phyloP scores from a whole-genome alignment of 2,329 filamentous ascomycete genomes.

The Cladobotryum protrusum region DNA sequence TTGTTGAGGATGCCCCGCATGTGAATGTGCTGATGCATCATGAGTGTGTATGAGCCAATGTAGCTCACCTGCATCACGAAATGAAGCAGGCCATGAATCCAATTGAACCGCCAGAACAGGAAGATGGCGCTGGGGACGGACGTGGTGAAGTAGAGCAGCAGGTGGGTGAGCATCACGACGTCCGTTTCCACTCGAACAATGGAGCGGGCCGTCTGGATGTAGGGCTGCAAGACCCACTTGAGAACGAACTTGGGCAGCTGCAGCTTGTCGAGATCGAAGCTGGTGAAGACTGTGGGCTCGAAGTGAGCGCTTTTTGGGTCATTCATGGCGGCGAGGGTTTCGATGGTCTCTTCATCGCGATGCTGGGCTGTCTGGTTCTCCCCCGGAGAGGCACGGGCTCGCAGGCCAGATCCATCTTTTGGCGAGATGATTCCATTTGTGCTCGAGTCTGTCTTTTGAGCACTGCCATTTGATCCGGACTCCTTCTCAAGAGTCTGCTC shows the following conservation, averaged over 20 bases:
- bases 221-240: slow-evolving; percentile 51
- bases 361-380: background rate
- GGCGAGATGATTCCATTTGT: background rate
- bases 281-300: slow-evolving; percentile 41
- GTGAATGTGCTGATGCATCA: slow-evolving; percentile 84
- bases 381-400: background rate
- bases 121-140: slow-evolving; percentile 62
- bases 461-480: background rate
- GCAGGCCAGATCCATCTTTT: background rate
- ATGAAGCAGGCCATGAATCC: slow-evolving; percentile 61
- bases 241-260: slow-evolving; percentile 35
- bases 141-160: slow-evolving; percentile 64
- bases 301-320: slow-evolving; percentile 35
- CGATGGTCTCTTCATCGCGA: slow-evolving; percentile 16
- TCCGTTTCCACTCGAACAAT: slow-evolving; percentile 63
- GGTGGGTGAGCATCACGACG: slow-evolving; percentile 71
- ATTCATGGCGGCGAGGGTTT: slow-evolving; percentile 34
- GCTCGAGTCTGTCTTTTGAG: background rate
- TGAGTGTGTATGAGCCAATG: slow-evolving; percentile 67
- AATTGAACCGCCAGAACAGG: slow-evolving; percentile 61
- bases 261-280: slow-evolving; percentile 32
- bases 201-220: slow-evolving; percentile 47
- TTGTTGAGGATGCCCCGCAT: slow-evolving; percentile 61
- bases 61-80: slow-evolving; percentile 60
- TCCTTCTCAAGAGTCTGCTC: background rate